phyloP scores from a whole-genome alignment of 139 green algal species.

The Chlamydomonas sp. region DNA sequence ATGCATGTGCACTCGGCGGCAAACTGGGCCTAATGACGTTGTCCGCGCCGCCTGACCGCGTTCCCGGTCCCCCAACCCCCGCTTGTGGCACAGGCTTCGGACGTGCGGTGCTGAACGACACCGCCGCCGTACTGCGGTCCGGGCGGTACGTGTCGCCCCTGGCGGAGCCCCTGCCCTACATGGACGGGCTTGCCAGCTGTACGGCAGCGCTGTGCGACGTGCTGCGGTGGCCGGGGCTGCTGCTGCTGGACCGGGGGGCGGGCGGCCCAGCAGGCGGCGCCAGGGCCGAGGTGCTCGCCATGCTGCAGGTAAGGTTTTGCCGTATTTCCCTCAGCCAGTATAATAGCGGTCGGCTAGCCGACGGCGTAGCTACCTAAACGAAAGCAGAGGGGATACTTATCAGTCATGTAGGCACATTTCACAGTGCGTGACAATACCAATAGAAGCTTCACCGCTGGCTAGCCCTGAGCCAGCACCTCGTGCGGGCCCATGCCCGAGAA shows the following conservation, averaged over 20 bases:
- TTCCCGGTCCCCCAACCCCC: neutral
- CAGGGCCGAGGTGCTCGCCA: neutral
- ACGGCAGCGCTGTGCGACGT: neutral
- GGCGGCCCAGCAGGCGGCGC: neutral
- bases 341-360: too few relatives aligned
- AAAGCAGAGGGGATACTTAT: too few relatives aligned
- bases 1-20: neutral
- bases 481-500: too few relatives aligned
- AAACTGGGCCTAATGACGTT: neutral
- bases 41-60: neutral
- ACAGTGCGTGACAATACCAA: too few relatives aligned
- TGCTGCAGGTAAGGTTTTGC: neutral
- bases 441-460: too few relatives aligned
- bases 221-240: conserved; percentile 29
- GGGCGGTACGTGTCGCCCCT: conserved; percentile 27
- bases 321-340: neutral
- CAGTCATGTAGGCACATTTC: too few relatives aligned
- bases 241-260: neutral
- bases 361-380: too few relatives aligned
- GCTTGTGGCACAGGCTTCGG: conserved; percentile 2
- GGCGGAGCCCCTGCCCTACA: conserved; percentile 22
- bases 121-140: neutral
- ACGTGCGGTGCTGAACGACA: neutral
- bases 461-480: too few relatives aligned
- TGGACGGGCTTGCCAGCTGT: conserved; percentile 7